Conservation (phyloP, 2,329 filamentous ascomycete species). For the Daldinia sp. region DNA sequence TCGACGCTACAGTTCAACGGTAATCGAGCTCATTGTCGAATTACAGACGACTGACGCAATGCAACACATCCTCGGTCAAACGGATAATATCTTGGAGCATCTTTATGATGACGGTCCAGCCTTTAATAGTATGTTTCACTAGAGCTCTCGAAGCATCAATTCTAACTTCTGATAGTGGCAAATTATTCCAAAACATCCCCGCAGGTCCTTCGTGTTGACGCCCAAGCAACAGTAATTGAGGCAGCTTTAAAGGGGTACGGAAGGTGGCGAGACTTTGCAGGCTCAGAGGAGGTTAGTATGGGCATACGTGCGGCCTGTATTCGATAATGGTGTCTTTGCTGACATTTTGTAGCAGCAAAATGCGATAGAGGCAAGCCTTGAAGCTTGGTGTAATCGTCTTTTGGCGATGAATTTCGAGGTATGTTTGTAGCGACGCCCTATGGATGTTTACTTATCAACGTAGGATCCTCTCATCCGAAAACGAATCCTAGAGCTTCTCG, state of each 20-base stretch:
- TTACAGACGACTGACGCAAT: slow-evolving; percentile 86
- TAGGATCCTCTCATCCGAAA: slow-evolving; percentile 85
- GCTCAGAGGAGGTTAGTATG: slow-evolving; percentile 35
- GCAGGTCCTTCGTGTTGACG: slow-evolving; percentile 81
- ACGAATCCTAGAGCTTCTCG: slow-evolving; percentile 80
- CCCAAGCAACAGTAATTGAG: slow-evolving; percentile 89
- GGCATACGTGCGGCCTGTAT: background rate
- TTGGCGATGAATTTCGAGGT: slow-evolving; percentile 75
- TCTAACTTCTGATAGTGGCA: slow-evolving; percentile 52
- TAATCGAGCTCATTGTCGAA: slow-evolving; percentile 87
- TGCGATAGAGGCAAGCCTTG: slow-evolving; percentile 69
- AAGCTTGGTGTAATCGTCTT: slow-evolving; percentile 77
- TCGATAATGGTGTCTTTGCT: slow-evolving; percentile 25
- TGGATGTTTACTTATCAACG: slow-evolving; percentile 31
- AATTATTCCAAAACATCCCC: slow-evolving; percentile 74
- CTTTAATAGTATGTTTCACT: slow-evolving; percentile 66
- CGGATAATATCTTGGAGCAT: slow-evolving; percentile 76
- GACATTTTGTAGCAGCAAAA: slow-evolving; percentile 55
- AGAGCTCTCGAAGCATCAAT: background rate
- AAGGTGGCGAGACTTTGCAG: slow-evolving; percentile 68
- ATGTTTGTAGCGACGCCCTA: slow-evolving; percentile 19
- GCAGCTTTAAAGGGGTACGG: slow-evolving; percentile 87
- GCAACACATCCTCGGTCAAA: slow-evolving; percentile 82
- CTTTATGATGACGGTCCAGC: slow-evolving; percentile 75
- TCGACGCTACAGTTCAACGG: slow-evolving; percentile 83